Conservation (phyloP, 768 basidiomycete genomes). For the Boletus insuetus region DNA sequence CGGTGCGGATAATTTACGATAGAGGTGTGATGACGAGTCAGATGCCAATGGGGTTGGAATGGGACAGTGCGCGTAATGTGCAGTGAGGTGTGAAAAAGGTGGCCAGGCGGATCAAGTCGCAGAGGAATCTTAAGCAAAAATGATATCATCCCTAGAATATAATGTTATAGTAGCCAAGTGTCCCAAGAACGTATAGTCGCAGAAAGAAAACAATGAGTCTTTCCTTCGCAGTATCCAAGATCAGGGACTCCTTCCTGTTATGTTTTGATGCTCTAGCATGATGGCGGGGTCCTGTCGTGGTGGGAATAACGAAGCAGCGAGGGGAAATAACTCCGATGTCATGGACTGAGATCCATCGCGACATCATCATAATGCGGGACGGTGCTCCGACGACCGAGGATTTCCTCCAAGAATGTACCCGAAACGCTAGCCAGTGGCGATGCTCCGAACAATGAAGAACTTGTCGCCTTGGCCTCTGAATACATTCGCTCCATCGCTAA, state of each 20-base stretch:
- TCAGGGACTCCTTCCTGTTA: constrained; percentile 3
- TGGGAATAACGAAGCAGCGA: background rate
- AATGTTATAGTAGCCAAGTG: constrained; percentile 35
- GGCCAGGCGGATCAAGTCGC: constrained; percentile 5
- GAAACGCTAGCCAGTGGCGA: constrained; percentile 64
- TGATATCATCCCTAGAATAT: constrained; percentile 33
- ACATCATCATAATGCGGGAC: constrained; percentile 15
- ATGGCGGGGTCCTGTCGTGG: constrained; percentile 3
- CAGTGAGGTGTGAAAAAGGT: constrained; percentile 9
- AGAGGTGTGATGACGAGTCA: constrained; percentile 18
- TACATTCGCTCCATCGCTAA: constrained; percentile 57
- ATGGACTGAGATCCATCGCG: constrained; percentile 42
- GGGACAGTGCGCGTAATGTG: constrained; percentile 6
- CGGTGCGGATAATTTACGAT: constrained; percentile 26
- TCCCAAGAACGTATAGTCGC: constrained; percentile 35
- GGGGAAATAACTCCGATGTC: constrained; percentile 12
- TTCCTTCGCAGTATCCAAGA: constrained; percentile 23
- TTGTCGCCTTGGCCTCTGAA: constrained; percentile 34
- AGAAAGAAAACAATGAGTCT: constrained; percentile 9
- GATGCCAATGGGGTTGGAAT: constrained; percentile 19
- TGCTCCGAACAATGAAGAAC: constrained; percentile 46
- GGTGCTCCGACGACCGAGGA: constrained; percentile 39
- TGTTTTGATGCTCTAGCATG: constrained; percentile 4
- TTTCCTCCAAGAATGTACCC: constrained; percentile 61
- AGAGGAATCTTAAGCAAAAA: constrained; percentile 26